Evolutionary conservation across 768 basidiomycete species (phyloP).

Genomic region (Hygrocybe coccinea): DNA sequence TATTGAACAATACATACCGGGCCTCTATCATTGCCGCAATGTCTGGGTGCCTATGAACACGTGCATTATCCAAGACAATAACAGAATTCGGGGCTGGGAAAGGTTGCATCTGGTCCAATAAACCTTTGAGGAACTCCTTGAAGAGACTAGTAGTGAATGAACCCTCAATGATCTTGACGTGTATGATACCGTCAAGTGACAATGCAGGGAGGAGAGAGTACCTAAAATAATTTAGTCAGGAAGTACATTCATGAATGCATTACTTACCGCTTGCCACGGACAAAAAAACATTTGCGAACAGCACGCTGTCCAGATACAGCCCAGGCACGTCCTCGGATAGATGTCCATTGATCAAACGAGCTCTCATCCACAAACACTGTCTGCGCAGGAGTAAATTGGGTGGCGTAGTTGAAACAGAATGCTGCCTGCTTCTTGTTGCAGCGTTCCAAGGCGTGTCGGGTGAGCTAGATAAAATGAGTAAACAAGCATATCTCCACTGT

Average conservation of each 20-base stretch:
- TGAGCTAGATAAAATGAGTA: conserved; percentile 7
- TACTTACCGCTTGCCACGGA: conserved; percentile 22
- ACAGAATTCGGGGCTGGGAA: conserved; percentile 32
- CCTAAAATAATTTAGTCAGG: background rate
- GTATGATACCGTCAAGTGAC: conserved; percentile 5
- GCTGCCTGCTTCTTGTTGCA: conserved; percentile 8
- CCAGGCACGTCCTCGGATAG: conserved; percentile 23
- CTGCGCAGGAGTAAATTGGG: conserved; percentile 18
- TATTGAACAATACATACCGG: conserved; percentile 18
- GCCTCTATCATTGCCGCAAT: conserved; percentile 27
- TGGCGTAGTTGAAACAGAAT: conserved; percentile 5
- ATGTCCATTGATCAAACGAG: conserved; percentile 25
- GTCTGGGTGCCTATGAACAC: conserved; percentile 29
- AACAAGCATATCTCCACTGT: background rate
- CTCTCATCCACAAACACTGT: conserved; percentile 35
- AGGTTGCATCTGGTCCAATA: conserved; percentile 13
- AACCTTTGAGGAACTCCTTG: conserved; percentile 5
- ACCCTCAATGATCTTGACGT: conserved; percentile 8
- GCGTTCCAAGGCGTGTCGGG: conserved; percentile 10
- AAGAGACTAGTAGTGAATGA: conserved; percentile 3
- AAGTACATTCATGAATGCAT: background rate
- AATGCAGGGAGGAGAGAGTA: conserved; percentile 8
- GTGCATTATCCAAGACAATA: conserved; percentile 36
- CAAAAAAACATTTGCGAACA: conserved; percentile 21
- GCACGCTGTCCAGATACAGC: conserved; percentile 18